These are phyloP conservation scores for Cutaneotrichosporon sp. DNA, from an alignment of 1,284 basidiomycete genomes.

Conservation along the genomic window DNA sequence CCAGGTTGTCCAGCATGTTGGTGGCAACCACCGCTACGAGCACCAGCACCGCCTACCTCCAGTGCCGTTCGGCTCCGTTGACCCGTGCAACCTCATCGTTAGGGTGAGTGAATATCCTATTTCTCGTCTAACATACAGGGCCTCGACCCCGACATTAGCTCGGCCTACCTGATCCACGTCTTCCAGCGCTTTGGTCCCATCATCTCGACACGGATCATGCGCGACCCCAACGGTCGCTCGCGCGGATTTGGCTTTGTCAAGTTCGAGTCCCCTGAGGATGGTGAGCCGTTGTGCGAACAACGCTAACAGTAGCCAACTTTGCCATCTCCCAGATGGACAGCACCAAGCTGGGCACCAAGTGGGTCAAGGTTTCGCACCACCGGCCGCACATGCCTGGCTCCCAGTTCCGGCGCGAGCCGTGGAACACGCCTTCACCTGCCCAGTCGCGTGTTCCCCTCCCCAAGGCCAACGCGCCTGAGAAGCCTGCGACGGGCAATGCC, in stretches of 20 bases:
- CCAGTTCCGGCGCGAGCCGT: not conserved
- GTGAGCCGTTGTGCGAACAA: slow-evolving; percentile 55
- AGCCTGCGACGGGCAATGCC: not conserved
- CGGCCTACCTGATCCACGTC: slow-evolving; percentile 73
- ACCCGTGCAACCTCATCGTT: slow-evolving; percentile 81
- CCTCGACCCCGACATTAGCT: slow-evolving; percentile 78
- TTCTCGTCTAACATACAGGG: slow-evolving; percentile 60
- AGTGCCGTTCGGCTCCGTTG: slow-evolving; percentile 72
- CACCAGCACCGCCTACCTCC: slow-evolving; percentile 73
- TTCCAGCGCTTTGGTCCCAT: slow-evolving; percentile 80
- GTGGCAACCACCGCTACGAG: slow-evolving; percentile 57
- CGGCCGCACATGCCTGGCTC: slow-evolving; percentile 28
- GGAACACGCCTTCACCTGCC: not conserved
- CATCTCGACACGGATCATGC: slow-evolving; percentile 90
- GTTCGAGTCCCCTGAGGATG: slow-evolving; percentile 78
- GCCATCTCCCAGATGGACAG: slow-evolving; percentile 38
- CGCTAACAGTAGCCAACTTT: slow-evolving; percentile 22
- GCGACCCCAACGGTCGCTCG: slow-evolving; percentile 77
- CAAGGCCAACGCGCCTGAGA: no score
- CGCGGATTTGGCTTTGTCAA: slow-evolving; percentile 96
- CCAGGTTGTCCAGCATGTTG: slow-evolving; percentile 65
- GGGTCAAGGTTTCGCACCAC: slow-evolving; percentile 37
- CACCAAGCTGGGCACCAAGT: slow-evolving; percentile 28
- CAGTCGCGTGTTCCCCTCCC: not conserved
- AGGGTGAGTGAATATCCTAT: slow-evolving; percentile 36